Evolutionary conservation across 139 green algal species (phyloP).

Genomic region (Chlamydomonas sp.): DNA sequence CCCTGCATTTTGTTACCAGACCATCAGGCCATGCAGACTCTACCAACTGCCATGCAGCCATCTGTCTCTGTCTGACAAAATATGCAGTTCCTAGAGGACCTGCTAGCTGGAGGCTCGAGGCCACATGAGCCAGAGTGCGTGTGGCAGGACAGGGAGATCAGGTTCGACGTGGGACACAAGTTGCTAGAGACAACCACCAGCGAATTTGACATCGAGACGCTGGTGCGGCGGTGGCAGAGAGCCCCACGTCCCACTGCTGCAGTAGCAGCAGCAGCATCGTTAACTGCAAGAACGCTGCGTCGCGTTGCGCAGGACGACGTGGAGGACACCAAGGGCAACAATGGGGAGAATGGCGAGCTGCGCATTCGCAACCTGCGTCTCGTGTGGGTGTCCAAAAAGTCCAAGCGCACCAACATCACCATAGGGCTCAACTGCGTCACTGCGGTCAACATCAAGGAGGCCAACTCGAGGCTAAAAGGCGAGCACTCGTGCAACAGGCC

Average conservation of each 20-base stretch:
- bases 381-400: conserved; percentile 45
- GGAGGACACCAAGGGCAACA: conserved; percentile 66
- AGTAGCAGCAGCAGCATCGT: background rate
- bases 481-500: background rate
- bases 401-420: conserved; percentile 44
- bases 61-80: no score
- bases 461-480: conserved; percentile 48
- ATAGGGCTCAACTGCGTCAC: conserved; percentile 54
- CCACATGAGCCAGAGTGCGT: background rate
- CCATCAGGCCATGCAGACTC: no score
- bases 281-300: background rate
- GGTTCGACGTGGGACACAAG: conserved; percentile 2
- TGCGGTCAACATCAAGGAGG: conserved; percentile 33
- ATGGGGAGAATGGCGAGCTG: conserved; percentile 46
- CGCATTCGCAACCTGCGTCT: conserved; percentile 50
- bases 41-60: no score
- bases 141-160: conserved; percentile 10
- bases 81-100: no score
- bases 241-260: background rate
- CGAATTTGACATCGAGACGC: conserved; percentile 5
- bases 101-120: no score
- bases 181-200: background rate
- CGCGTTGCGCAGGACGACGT: conserved; percentile 31
- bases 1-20: no score
- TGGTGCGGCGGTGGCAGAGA: background rate